Conservation (phyloP, 768 basidiomycete genomes). For the Termitomyces sp. region DNA sequence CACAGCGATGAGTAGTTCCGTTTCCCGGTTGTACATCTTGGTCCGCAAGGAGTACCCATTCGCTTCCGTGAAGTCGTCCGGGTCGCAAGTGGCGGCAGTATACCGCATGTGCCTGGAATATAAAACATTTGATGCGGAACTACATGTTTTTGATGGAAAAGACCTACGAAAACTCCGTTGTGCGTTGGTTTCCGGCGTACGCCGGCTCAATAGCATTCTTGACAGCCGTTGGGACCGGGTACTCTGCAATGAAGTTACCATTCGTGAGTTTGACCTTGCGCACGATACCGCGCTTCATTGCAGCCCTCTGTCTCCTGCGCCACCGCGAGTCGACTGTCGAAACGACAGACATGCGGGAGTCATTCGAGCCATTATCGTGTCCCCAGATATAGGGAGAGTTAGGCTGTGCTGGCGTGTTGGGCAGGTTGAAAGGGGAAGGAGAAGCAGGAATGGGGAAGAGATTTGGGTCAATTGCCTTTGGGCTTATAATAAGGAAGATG, state of each 20-base stretch:
- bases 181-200: conserved; percentile 60
- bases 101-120: conserved; percentile 80
- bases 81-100: conserved; percentile 87
- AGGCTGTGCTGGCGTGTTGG: conserved; percentile 17
- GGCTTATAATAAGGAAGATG: conserved; percentile 1
- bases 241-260: conserved; percentile 90
- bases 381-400: conserved; percentile 19
- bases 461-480: conserved; percentile 18
- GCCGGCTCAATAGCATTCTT: conserved; percentile 78
- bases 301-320: conserved; percentile 82
- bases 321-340: conserved; percentile 53
- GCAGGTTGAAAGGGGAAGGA: conserved; percentile 18
- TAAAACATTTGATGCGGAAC: not conserved
- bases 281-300: conserved; percentile 84
- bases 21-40: conserved; percentile 82
- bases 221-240: conserved; percentile 82
- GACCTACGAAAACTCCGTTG: conserved; percentile 91
- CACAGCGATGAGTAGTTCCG: conserved; percentile 91
- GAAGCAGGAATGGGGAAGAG: conserved; percentile 19
- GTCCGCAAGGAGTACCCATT: conserved; percentile 86
- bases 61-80: conserved; percentile 79
- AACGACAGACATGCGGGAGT: conserved; percentile 47
- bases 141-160: not conserved
- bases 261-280: conserved; percentile 90
- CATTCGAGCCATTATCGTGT: conserved; percentile 12